Evolutionary conservation across 176 grass and related monocot genomes (phyloP).

Genomic region (Oryza glumipatula): DNA sequence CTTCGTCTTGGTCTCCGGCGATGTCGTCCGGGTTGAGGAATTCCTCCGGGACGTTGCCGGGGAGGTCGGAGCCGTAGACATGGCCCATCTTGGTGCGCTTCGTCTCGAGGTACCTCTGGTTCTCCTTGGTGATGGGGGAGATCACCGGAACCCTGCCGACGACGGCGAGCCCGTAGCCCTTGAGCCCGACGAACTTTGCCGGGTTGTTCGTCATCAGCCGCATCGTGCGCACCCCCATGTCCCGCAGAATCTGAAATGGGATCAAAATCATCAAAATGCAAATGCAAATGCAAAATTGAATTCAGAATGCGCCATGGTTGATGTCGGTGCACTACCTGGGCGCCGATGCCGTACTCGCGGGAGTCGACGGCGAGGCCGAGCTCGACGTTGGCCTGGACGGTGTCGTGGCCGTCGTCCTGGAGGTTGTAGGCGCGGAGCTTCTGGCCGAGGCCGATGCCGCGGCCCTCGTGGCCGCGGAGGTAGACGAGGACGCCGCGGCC

Average conservation of each 20-base stretch:
- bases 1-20: slow-evolving; percentile 9
- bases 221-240: slow-evolving; percentile 90
- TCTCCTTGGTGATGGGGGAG: slow-evolving; percentile 86
- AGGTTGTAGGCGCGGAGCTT: slow-evolving; percentile 92
- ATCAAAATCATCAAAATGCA: not conserved
- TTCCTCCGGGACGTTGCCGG: slow-evolving; percentile 54
- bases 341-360: slow-evolving; percentile 94
- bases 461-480: slow-evolving; percentile 90
- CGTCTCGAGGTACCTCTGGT: slow-evolving; percentile 91
- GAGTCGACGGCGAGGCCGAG: slow-evolving; percentile 84
- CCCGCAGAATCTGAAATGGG: slow-evolving; percentile 63
- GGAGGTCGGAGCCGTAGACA: slow-evolving; percentile 93
- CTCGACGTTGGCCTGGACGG: slow-evolving; percentile 92
- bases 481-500: slow-evolving; percentile 88
- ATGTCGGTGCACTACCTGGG: slow-evolving; percentile 56
- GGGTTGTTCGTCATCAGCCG: slow-evolving; percentile 95
- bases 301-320: not conserved
- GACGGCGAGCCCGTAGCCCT: slow-evolving; percentile 88
- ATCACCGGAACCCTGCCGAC: slow-evolving; percentile 87
- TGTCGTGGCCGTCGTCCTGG: slow-evolving; percentile 85
- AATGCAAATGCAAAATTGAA: not conserved
- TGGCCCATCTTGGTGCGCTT: slow-evolving; percentile 95
- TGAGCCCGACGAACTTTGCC: slow-evolving; percentile 91
- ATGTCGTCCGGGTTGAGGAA: slow-evolving; percentile 46
- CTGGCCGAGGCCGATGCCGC: slow-evolving; percentile 87